Evolutionary conservation across 2,329 filamentous ascomycete species (phyloP).

Genomic region (Cladosporium sphaerospermum): DNA sequence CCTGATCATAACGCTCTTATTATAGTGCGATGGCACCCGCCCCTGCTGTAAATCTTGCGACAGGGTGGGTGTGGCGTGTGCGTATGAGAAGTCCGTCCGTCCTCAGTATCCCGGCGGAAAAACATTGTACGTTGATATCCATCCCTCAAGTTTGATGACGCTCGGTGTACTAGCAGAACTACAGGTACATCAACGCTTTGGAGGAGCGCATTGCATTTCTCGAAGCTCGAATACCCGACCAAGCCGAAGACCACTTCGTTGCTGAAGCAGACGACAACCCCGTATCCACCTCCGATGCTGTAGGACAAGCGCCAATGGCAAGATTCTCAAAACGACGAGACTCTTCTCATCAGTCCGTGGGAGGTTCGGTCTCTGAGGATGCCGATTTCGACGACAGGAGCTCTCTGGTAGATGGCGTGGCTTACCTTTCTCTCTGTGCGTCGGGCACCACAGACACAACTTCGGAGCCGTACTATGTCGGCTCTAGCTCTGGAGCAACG

Average conservation of each 20-base stretch:
- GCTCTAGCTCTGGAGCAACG: constrained; percentile 7
- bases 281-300: neutral
- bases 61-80: constrained; percentile 2
- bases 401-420: constrained; percentile 7
- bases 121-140: neutral
- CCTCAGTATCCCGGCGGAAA: constrained; percentile 10
- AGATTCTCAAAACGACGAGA: neutral
- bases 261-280: neutral
- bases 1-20: neutral
- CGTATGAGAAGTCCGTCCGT: constrained; percentile 7
- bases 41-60: constrained; percentile 10
- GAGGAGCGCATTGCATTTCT: constrained; percentile 10
- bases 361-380: neutral
- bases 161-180: neutral
- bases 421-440: constrained; percentile 8
- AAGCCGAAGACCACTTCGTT: constrained; percentile 6
- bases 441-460: constrained; percentile 7
- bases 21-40: constrained; percentile 8
- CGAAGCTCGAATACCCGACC: constrained; percentile 7
- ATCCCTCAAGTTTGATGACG: neutral
- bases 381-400: neutral
- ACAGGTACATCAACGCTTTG: constrained; percentile 6
- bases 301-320: neutral
- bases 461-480: constrained; percentile 9
- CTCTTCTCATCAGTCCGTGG: neutral